Percentiles rank a stretch among this genome's conserved stretches.
phyloP scores from a whole-genome alignment of 352 stramenopile genomes.

The Globisporangium recalcitrans region DNA sequence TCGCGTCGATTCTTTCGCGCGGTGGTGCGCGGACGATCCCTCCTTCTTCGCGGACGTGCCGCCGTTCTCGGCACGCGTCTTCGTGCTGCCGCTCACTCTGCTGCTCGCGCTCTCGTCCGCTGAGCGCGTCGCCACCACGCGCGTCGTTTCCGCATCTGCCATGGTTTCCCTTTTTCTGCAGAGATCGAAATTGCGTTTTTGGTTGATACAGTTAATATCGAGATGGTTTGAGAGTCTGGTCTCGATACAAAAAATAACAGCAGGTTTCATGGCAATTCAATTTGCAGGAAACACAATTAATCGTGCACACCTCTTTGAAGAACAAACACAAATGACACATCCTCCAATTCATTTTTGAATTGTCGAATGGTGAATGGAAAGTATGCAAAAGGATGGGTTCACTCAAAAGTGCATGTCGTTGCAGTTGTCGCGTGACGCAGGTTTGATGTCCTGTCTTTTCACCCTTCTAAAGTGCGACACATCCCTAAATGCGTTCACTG shows the following conservation, averaged over 20 bases:
- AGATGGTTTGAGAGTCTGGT: background rate
- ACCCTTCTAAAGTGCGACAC: background rate
- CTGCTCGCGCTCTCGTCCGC: background rate
- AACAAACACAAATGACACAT: too few relatives aligned
- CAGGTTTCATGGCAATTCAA: background rate
- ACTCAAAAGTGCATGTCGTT: background rate
- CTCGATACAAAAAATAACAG: background rate
- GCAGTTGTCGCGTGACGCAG: background rate
- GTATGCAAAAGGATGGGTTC: background rate
- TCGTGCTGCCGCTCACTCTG: background rate
- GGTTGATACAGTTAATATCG: background rate
- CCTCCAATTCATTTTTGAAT: background rate
- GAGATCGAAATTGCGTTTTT: too few relatives aligned
- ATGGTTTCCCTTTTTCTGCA: too few relatives aligned
- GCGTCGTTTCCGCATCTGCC: slow-evolving; percentile 6
- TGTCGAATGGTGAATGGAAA: background rate
- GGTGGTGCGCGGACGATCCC: background rate
- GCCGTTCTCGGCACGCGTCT: background rate
- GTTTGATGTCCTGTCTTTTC: background rate
- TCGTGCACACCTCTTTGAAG: too few relatives aligned
- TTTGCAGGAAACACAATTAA: too few relatives aligned
- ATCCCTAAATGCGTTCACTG: too few relatives aligned
- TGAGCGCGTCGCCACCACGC: background rate
- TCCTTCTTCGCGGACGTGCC: background rate
- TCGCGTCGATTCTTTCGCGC: background rate